Conservation (phyloP, 352 stramenopile genomes). For the Aphanomyces stellatus region DNA sequence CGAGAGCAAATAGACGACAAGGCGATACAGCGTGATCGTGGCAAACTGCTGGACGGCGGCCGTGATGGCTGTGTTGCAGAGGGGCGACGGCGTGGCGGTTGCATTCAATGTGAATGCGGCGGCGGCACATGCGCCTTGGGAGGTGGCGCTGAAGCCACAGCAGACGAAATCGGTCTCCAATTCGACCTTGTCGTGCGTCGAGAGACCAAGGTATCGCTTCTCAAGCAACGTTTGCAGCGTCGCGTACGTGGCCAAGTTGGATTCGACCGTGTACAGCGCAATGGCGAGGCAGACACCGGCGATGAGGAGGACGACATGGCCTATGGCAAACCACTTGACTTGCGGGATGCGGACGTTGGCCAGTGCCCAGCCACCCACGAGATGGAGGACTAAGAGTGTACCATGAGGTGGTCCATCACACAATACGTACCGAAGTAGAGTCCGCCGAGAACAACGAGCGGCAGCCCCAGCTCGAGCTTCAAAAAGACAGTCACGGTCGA, state of each 20-base stretch:
- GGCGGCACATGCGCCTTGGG: constrained; percentile 22
- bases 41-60: constrained; percentile 1
- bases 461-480: constrained; percentile 30
- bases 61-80: constrained; percentile 1
- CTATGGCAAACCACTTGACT: constrained; percentile 28
- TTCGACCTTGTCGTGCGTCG: constrained; percentile 20
- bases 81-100: too few species aligned
- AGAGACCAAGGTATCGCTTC: constrained; percentile 26
- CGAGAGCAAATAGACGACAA: neutral
- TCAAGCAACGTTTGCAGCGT: constrained; percentile 29
- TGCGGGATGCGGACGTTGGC: constrained; percentile 26
- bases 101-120: neutral
- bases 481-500: constrained; percentile 30
- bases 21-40: neutral
- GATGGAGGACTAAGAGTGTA: constrained; percentile 19
- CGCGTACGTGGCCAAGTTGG: constrained; percentile 32
- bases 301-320: constrained; percentile 29
- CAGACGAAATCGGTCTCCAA: constrained; percentile 42
- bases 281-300: constrained; percentile 24
- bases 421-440: constrained; percentile 22
- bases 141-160: constrained; percentile 31
- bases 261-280: constrained; percentile 27
- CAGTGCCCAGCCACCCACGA: constrained; percentile 26
- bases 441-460: neutral
- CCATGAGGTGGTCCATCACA: neutral